phyloP scores from a whole-genome alignment of 768 basidiomycete species.

The Roridomyces roridus region DNA sequence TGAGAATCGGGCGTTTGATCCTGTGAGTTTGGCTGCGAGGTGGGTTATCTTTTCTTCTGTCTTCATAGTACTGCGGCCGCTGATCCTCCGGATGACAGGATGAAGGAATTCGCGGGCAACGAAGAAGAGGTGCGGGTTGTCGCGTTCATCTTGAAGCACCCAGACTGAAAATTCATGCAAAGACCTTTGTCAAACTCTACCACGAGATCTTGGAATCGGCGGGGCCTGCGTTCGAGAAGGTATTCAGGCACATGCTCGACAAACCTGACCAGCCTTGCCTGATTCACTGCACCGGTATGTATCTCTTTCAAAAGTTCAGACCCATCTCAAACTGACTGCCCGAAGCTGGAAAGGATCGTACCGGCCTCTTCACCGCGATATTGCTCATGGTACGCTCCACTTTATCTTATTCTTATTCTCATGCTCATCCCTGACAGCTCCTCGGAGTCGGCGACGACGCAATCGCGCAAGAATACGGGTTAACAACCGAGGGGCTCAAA shows the following conservation, averaged over 20 bases:
- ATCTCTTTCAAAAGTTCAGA: neutral
- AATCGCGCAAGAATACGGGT: conserved; percentile 46
- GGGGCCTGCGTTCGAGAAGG: conserved; percentile 35
- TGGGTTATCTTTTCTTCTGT: conserved; percentile 6
- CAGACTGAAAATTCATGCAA: no score
- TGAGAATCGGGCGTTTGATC: conserved; percentile 34
- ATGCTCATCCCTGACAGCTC: conserved; percentile 31
- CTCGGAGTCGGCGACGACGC: conserved; percentile 45
- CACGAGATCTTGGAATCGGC: conserved; percentile 37
- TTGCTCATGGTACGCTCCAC: conserved; percentile 37
- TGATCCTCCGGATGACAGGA: no score
- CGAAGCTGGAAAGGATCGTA: conserved; percentile 52
- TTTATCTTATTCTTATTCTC: neutral
- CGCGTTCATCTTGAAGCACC: no score
- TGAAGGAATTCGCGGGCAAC: no score
- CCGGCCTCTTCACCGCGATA: conserved; percentile 44
- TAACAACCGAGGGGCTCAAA: conserved; percentile 45
- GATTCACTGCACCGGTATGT: conserved; percentile 50
- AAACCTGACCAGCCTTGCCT: conserved; percentile 44
- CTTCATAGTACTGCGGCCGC: no score
- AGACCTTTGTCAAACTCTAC: no score
- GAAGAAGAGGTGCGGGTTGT: no score
- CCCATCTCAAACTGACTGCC: neutral
- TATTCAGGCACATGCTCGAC: conserved; percentile 45
- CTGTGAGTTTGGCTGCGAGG: conserved; percentile 31